These are phyloP conservation scores for Ilyonectria mors-panacis DNA, from an alignment of 2,329 filamentous ascomycete genomes.

Conservation along the genomic window DNA sequence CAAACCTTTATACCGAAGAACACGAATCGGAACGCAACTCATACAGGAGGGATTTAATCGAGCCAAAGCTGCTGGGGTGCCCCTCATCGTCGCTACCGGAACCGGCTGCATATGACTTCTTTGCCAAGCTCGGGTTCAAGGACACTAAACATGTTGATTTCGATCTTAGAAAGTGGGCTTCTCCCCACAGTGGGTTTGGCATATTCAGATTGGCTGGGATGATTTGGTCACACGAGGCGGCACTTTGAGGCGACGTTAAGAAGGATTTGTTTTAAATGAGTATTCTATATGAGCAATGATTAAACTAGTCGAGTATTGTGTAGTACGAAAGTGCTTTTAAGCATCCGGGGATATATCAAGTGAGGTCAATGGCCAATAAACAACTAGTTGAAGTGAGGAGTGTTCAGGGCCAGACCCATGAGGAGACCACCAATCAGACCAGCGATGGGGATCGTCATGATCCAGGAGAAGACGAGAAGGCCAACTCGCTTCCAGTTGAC, in stretches of 20 bases:
- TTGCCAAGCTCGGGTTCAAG: constrained; percentile 15
- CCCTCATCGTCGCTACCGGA: constrained; percentile 20
- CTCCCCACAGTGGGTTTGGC: constrained; percentile 25
- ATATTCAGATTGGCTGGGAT: constrained; percentile 23
- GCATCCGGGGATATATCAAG: neutral
- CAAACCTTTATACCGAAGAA: constrained; percentile 12
- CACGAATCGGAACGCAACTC: constrained; percentile 18
- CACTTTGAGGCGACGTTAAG: neutral
- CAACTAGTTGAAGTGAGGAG: constrained; percentile 54
- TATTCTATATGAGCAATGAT: neutral
- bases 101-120: constrained; percentile 26
- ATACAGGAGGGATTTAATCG: constrained; percentile 1
- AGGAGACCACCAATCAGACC: constrained; percentile 58
- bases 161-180: constrained; percentile 26
- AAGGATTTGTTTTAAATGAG: neutral
- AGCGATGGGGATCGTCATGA: constrained; percentile 61
- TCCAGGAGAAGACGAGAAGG: constrained; percentile 76
- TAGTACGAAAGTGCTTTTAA: neutral
- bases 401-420: constrained; percentile 59
- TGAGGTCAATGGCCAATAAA: neutral
- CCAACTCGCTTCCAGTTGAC: constrained; percentile 83
- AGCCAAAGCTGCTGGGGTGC: constrained; percentile 4
- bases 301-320: neutral
- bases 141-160: constrained; percentile 19
- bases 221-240: neutral